Percentiles rank a stretch among this genome's conserved stretches.
Conservation (phyloP, 2,329 filamentous ascomycete species). For the Monosporascus sp. region DNA sequence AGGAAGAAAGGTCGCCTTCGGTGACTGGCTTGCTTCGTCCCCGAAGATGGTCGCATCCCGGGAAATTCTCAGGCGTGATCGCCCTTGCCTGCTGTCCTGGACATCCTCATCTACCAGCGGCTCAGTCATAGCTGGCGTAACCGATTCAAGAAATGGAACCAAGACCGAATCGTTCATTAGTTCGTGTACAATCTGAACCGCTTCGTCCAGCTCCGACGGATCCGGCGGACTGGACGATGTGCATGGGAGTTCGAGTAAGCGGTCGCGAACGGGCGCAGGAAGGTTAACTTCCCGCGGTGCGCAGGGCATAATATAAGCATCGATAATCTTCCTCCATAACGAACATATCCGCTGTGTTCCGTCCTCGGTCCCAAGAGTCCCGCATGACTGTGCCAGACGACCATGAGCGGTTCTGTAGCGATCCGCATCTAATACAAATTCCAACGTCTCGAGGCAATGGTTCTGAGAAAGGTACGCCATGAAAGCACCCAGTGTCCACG, state of each 20-base stretch:
- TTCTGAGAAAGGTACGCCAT: constrained; percentile 97
- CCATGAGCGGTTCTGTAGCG: constrained; percentile 64
- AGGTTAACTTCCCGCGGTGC: constrained; percentile 87
- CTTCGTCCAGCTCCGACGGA: constrained; percentile 72
- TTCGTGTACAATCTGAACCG: constrained; percentile 85
- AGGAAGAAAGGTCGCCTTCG: constrained; percentile 37
- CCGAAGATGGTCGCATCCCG: constrained; percentile 27
- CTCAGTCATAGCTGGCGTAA: constrained; percentile 34
- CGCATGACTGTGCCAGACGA: constrained; percentile 32
- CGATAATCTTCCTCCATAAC: constrained; percentile 82
- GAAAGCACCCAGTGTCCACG: constrained; percentile 87
- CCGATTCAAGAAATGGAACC: constrained; percentile 78
- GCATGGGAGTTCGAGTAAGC: constrained; percentile 60
- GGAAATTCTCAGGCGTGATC: constrained; percentile 33
- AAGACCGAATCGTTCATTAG: constrained; percentile 97
- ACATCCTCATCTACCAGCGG: constrained; percentile 30
- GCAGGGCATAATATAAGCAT: constrained; percentile 84
- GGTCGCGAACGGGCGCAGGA: constrained; percentile 77
- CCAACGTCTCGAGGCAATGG: constrained; percentile 91
- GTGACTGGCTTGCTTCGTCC: constrained; percentile 38
- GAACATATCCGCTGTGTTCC: constrained; percentile 64
- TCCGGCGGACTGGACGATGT: constrained; percentile 58
- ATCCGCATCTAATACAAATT: constrained; percentile 92
- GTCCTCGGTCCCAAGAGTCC: constrained; percentile 21
- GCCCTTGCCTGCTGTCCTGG: constrained; percentile 30